These are phyloP conservation scores for Cadophora gregata DNA, from an alignment of 2,329 filamentous ascomycete species.

Conservation along the genomic window DNA sequence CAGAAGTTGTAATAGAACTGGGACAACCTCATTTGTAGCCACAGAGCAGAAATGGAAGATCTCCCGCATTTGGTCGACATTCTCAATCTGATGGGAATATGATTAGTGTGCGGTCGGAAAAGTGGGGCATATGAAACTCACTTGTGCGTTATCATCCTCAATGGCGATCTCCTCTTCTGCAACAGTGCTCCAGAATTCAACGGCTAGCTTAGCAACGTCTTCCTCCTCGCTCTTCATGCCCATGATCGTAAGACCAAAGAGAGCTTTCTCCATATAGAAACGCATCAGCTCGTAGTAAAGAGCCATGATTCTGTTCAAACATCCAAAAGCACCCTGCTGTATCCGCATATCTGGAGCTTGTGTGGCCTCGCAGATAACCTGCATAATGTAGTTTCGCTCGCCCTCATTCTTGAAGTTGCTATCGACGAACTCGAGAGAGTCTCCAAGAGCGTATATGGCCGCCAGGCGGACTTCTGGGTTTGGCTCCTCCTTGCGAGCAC, in stretches of 20 bases:
- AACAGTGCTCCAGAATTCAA: constrained; percentile 99
- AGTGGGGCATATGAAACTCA: constrained; percentile 46
- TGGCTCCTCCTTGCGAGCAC: constrained; percentile 93
- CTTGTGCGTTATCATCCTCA: constrained; percentile 92
- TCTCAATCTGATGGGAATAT: constrained; percentile 36
- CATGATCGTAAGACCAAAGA: constrained; percentile 95
- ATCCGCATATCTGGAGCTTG: constrained; percentile 90
- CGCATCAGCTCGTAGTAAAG: constrained; percentile 99
- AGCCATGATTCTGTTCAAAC: constrained; percentile 97
- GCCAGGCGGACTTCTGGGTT: constrained; percentile 90
- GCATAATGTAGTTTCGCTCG: constrained; percentile 99
- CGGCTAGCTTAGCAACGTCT: constrained; percentile 95
- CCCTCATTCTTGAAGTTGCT: constrained; percentile 99
- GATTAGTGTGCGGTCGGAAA: constrained; percentile 9
- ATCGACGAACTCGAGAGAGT: constrained; percentile 96
- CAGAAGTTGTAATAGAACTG: constrained; percentile 84
- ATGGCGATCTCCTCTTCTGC: constrained; percentile 98
- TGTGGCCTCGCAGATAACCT: constrained; percentile 98
- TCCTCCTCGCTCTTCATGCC: constrained; percentile 99
- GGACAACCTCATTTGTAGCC: constrained; percentile 91
- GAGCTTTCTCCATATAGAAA: constrained; percentile 99
- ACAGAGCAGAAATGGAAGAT: constrained; percentile 97
- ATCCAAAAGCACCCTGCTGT: constrained; percentile 95
- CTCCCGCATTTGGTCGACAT: constrained; percentile 69
- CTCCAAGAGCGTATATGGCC: constrained; percentile 90